Percentiles rank a stretch among this genome's conserved stretches.
Evolutionary conservation across 2,329 filamentous ascomycete genomes (phyloP).

Genomic region (Zasmidium citrigriseum): DNA sequence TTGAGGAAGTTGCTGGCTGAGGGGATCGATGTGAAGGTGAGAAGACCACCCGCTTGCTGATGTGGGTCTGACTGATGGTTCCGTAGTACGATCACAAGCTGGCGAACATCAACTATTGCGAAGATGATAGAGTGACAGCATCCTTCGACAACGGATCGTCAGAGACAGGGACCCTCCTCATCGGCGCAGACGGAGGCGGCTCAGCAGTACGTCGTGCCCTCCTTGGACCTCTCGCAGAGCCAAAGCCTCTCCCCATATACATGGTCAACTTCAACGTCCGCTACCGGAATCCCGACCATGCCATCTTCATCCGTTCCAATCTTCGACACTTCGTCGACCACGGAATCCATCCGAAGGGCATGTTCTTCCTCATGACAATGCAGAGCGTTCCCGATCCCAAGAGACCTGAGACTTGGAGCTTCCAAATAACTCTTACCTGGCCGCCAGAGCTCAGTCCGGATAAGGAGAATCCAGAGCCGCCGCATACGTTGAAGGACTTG

Average conservation of each 20-base stretch:
- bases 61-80: not conserved
- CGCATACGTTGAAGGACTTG: conserved; percentile 18
- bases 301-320: conserved; percentile 9
- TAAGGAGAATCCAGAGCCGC: not conserved
- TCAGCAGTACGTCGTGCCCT: conserved; percentile 17
- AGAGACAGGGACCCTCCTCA: conserved; percentile 15
- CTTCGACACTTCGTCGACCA: conserved; percentile 17
- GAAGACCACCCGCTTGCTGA: not conserved
- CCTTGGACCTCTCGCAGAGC: not conserved
- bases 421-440: conserved; percentile 14
- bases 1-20: conserved; percentile 18
- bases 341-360: conserved; percentile 9
- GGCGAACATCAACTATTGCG: conserved; percentile 2
- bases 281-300: conserved; percentile 15
- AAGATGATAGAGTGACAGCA: conserved; percentile 16
- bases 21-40: conserved; percentile 15
- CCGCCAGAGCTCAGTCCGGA: not conserved
- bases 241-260: not conserved
- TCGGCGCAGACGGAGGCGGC: conserved; percentile 22
- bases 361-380: conserved; percentile 10
- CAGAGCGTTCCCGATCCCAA: conserved; percentile 14
- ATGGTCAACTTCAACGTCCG: conserved; percentile 5
- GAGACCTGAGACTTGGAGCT: conserved; percentile 20
- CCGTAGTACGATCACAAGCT: conserved; percentile 2
- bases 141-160: conserved; percentile 14